Evolutionary conservation across 179 eudicot species (phyloP).

Genomic region (Spinacia oleracea): DNA sequence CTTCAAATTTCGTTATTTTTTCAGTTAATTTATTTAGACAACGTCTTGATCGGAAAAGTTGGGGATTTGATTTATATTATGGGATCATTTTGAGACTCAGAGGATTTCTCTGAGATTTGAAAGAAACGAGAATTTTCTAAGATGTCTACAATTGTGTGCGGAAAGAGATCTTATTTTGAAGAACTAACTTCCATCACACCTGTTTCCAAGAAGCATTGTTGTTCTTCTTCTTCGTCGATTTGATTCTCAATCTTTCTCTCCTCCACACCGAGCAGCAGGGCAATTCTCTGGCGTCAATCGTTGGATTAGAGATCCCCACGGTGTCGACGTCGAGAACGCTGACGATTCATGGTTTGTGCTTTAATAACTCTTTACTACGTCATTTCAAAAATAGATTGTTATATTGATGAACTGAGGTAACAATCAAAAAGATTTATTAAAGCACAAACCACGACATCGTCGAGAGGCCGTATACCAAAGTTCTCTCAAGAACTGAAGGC

Average conservation of each 20-base stretch:
- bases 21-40: too few relatives aligned
- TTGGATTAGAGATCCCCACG: not conserved
- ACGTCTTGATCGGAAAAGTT: too few relatives aligned
- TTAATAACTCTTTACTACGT: too few relatives aligned
- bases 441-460: conserved; percentile 53
- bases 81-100: conserved; percentile 14
- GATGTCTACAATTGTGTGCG: conserved; percentile 86
- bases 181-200: conserved; percentile 52
- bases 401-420: too few relatives aligned
- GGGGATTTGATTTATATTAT: too few relatives aligned
- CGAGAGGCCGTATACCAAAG: conserved; percentile 47
- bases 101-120: conserved; percentile 31
- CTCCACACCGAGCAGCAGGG: too few relatives aligned
- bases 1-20: too few relatives aligned
- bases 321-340: conserved; percentile 35
- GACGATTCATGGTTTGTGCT: conserved; percentile 52
- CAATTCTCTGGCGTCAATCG: not conserved
- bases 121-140: not conserved
- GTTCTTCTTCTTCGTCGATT: conserved; percentile 59
- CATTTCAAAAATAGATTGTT: too few relatives aligned
- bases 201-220: conserved; percentile 55
- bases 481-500: conserved; percentile 84
- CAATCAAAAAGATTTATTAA: too few relatives aligned
- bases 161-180: conserved; percentile 82
- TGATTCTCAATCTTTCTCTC: too few relatives aligned